Conservation (phyloP, 2,329 filamentous ascomycete genomes). For the Ophiocordyceps polyrhachis-furcata region DNA sequence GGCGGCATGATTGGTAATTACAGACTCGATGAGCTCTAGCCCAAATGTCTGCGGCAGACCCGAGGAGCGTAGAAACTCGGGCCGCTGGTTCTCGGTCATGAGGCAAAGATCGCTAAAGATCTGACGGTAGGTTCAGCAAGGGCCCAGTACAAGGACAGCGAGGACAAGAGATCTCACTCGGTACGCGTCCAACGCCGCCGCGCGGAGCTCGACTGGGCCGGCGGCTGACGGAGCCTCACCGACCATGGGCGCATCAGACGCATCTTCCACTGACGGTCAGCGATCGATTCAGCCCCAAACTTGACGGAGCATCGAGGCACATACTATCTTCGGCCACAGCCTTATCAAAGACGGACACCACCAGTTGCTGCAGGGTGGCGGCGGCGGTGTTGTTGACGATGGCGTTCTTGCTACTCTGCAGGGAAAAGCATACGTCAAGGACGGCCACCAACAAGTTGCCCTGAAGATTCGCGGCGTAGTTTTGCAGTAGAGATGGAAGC, state of each 20-base stretch:
- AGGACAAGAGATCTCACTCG: constrained; percentile 26
- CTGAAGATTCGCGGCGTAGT: constrained; percentile 66
- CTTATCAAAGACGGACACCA: constrained; percentile 86
- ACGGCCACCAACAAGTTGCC: constrained; percentile 66
- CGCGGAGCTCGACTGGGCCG: constrained; percentile 45
- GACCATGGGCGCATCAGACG: constrained; percentile 34
- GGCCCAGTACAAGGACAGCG: background rate
- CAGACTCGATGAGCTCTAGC: constrained; percentile 79
- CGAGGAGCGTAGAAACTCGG: constrained; percentile 65
- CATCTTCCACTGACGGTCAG: constrained; percentile 17
- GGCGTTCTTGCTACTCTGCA: constrained; percentile 81
- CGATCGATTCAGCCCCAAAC: background rate
- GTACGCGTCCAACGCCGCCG: constrained; percentile 73
- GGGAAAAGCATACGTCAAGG: constrained; percentile 75
- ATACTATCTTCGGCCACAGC: constrained; percentile 64
- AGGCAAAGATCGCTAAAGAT: constrained; percentile 83
- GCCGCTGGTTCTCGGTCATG: constrained; percentile 65
- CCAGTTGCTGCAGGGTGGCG: constrained; percentile 86
- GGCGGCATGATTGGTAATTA: constrained; percentile 67
- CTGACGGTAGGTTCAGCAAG: constrained; percentile 16
- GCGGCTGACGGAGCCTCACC: constrained; percentile 50
- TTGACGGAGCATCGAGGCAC: constrained; percentile 10
- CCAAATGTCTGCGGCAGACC: constrained; percentile 67
- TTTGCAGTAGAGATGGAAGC: constrained; percentile 73
- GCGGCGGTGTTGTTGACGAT: constrained; percentile 92